Evolutionary conservation across 148 eudicot species (phyloP), one percentile per base, ranked within the genome.

Genomic region (Rhododendron griersonianum): DNA sequence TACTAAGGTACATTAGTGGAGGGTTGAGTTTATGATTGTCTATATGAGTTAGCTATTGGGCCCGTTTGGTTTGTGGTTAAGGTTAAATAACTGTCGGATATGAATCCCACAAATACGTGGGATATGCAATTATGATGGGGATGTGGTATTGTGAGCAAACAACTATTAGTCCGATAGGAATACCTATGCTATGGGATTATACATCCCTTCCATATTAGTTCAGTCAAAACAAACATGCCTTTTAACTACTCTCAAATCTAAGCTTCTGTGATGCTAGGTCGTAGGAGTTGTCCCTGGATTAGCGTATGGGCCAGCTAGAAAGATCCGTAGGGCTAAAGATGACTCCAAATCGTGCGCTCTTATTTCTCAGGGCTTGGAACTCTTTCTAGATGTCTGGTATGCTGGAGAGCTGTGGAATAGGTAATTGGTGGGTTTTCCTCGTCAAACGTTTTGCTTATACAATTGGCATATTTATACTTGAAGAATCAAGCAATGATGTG

Each of bases 241-340:
- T 65, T 41, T 37, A 23, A 16, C 13, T 47, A 16, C 57, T 76
- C 51, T 84, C 21, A 33, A 61, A 79, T 77, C 47, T 75, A 10
- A 45, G 76, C 69, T 37, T 28, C 23, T 78, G 57, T 13, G 79
- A 14, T 79, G 87, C 71, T 84, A 96, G 99, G 91, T 95, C 85
- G 87, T 87, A 87, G 91, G 94, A 88, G 96, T 95, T 79, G 85
- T 97, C 45, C 98, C 98, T 81, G 98, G 99, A 76, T 85, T 97
- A 82, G 81, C 81, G 63, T 90, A 94, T 80, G 84, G 55, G 19
- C 82, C 47, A 7, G 94, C 89, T 41, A 95, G 98, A 87, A 89
- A 88, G 80, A 79, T 90, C 21, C 94, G 98, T 39, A 92, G 88
- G 63, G 98, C 94, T 25, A 93, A 90, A 90, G 98, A 95, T 89